Conservation (phyloP, 352 stramenopile species). For the Blastocystis sp. region DNA sequence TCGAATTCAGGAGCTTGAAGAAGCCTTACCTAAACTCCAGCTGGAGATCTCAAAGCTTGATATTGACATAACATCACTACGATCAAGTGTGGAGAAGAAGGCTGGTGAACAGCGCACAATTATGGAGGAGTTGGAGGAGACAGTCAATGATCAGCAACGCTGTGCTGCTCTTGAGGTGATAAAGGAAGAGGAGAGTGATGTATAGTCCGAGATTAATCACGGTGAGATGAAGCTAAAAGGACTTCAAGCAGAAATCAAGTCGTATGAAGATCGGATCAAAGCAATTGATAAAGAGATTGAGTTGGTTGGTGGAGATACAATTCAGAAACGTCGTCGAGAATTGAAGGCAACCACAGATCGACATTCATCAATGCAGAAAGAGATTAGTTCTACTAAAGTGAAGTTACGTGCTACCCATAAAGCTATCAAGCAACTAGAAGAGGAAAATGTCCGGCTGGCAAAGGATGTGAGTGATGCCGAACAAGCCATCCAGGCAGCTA, state of each 20-base stretch:
- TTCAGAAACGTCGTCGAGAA: conserved; percentile 7
- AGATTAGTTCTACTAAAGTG: conserved; percentile 26
- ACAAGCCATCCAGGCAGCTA: conserved; percentile 80
- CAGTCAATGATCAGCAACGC: background rate
- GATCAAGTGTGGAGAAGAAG: conserved; percentile 75
- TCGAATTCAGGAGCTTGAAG: background rate
- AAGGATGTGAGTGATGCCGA: conserved; percentile 80
- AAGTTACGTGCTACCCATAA: background rate
- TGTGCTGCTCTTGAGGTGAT: background rate
- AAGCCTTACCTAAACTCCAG: conserved; percentile 57
- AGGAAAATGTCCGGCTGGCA: conserved; percentile 80
- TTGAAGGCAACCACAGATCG: background rate
- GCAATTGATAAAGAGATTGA: conserved; percentile 49
- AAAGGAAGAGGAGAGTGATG: background rate
- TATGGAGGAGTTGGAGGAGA: background rate
- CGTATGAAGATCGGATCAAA: conserved; percentile 57
- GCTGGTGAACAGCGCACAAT: conserved; percentile 68
- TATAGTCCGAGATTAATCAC: background rate
- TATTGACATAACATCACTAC: conserved; percentile 77
- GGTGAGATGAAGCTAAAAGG: background rate
- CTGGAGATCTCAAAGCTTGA: conserved; percentile 79
- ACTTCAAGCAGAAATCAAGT: conserved; percentile 40
- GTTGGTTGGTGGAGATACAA: background rate
- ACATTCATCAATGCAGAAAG: background rate
- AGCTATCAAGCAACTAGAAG: conserved; percentile 80